Percentiles rank a stretch among this genome's conserved stretches.
Evolutionary conservation across 495 filamentous ascomycete species (phyloP).

Genomic region (Penicillium fimorum): DNA sequence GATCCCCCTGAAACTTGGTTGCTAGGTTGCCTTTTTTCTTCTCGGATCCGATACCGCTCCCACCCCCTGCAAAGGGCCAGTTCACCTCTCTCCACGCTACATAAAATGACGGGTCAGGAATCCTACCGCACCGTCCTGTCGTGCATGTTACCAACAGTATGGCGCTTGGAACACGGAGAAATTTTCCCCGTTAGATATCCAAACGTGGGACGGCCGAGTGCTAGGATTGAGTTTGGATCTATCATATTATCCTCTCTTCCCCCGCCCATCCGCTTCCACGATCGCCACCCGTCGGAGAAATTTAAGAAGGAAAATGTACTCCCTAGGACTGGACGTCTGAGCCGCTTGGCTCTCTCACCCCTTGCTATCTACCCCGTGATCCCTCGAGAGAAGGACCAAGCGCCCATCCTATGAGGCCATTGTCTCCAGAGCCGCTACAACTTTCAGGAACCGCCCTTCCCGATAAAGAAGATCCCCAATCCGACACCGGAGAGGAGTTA

Average conservation of each 20-base stretch:
- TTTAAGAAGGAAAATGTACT: not conserved
- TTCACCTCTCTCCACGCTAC: constrained; percentile 8
- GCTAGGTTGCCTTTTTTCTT: not conserved
- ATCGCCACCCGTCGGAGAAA: constrained; percentile 6
- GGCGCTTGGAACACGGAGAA: constrained; percentile 13
- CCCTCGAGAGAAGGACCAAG: not conserved
- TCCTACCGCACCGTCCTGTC: constrained; percentile 14
- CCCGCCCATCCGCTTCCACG: not conserved
- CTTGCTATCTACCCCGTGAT: not conserved
- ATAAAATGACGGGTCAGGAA: constrained; percentile 17
- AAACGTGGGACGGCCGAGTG: constrained; percentile 7
- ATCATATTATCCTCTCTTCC: constrained; percentile 14
- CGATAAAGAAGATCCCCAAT: not conserved
- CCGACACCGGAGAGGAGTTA: not conserved
- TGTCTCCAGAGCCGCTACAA: not conserved
- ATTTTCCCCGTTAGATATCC: constrained; percentile 8
- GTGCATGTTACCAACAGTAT: constrained; percentile 19
- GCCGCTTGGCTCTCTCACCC: not conserved
- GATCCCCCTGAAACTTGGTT: not conserved
- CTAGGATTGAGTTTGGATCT: constrained; percentile 12
- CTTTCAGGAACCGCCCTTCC: not conserved
- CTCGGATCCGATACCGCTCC: not conserved
- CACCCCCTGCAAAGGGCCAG: not conserved
- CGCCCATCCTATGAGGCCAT: not conserved
- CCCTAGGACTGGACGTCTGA: too few species aligned